These are phyloP conservation scores for Talaromyces wortmannii DNA, from an alignment of 495 filamentous ascomycete species.

Conservation along the genomic window DNA sequence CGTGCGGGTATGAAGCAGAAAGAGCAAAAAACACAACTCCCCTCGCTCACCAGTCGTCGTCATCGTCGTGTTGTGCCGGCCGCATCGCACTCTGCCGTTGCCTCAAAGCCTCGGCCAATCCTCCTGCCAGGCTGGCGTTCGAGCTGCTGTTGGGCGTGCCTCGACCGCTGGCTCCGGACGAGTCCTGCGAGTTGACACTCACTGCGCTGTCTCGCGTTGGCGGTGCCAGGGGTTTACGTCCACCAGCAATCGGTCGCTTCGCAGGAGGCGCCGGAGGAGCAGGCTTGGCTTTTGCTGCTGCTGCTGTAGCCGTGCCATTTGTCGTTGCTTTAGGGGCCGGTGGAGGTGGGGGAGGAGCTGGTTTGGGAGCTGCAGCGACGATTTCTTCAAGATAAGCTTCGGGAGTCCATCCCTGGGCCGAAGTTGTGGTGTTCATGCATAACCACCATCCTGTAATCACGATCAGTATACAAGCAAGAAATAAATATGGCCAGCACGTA, in stretches of 20 bases:
- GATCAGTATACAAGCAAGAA: slow-evolving; percentile 14
- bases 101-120: slow-evolving; percentile 75
- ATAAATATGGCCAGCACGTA: slow-evolving; percentile 34
- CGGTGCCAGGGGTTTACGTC: slow-evolving; percentile 58
- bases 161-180: slow-evolving; percentile 56
- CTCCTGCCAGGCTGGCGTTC: slow-evolving; percentile 67
- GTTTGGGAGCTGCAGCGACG: slow-evolving; percentile 38
- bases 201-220: slow-evolving; percentile 64
- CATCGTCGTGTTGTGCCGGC: slow-evolving; percentile 50
- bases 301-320: slow-evolving; percentile 40
- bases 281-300: slow-evolving; percentile 59
- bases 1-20: neutral
- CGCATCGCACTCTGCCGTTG: slow-evolving; percentile 67
- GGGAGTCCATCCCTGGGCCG: slow-evolving; percentile 82
- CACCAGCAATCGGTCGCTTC: slow-evolving; percentile 67
- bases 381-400: slow-evolving; percentile 84
- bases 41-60: slow-evolving; percentile 56
- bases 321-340: slow-evolving; percentile 43
- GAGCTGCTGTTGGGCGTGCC: slow-evolving; percentile 64
- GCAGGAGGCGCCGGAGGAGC: slow-evolving; percentile 75
- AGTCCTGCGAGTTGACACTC: slow-evolving; percentile 59
- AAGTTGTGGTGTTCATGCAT: slow-evolving; percentile 57
- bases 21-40: slow-evolving; percentile 6
- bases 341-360: slow-evolving; percentile 52
- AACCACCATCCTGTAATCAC: slow-evolving; percentile 80